Evolutionary conservation across 1,139 yeast species (phyloP), one percentile per base, ranked within the genome.

Genomic region (Protomyces pachydermus): DNA sequence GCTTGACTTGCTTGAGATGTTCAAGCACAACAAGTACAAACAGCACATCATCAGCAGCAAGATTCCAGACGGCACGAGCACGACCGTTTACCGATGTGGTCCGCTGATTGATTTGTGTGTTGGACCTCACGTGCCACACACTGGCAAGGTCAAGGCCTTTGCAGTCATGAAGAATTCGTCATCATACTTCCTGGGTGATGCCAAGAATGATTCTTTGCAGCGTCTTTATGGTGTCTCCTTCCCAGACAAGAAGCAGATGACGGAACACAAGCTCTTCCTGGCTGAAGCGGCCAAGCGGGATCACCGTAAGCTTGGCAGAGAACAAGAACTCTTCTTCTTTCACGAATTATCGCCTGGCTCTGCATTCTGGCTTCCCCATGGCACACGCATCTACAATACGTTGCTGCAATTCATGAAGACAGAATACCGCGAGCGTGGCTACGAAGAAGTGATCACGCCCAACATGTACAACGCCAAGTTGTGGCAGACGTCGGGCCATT

Each of bases 21-120:
- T 95, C 80, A 79, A 82, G 68, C 93, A 95, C 83, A 93, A 95
- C 81, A 91, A 91, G 79, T 95, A 91, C 80, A 95, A 95, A 82
- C 93, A 90, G 72, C 83, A 88, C 73, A 83, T 93, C 72, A 91
- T 95, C 72, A 79, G 82, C 69, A 88, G 88, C 71, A 93, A 95
- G 81, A 84, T 95, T 69, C 97, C 98, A 69, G 98, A 95, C 76
- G 96, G 96, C 53, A 91, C 97, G 56, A 84, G 96, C 57, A 86
- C 98, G 71, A 93, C 98, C 56, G 98, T 95, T 55, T 95, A 95
- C 81, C 86, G 97, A 80, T 93, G 98, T 80, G 99, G 99, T 72
- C 91, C 97, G 56, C 84, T 95, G 77, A 93, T 95, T 72, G 99
- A 95, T 78, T 83, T 95, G 76, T 95, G 99, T 83, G 82, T 89